Evolutionary conservation across 2,329 filamentous ascomycete species (phyloP), one percentile per base, ranked within the genome.

Genomic region (Diaporthe citrichinensis): DNA sequence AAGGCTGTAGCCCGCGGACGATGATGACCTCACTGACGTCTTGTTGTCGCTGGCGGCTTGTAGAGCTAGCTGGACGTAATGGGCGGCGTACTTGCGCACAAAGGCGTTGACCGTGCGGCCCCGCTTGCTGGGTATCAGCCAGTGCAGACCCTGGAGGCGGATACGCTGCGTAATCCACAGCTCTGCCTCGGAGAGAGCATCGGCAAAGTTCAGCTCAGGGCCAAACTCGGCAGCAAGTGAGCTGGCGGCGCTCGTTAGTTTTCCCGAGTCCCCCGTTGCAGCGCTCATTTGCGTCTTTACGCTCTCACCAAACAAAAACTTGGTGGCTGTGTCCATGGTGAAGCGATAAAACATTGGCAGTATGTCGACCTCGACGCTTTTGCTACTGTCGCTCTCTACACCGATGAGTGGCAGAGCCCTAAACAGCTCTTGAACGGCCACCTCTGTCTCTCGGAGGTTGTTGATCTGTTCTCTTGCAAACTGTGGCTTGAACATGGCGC

Each of bases 101-200:
- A 90, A 94, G n/a, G 87, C 88, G 78, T 91, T 88, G 20, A 94
- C 89, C 23, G 87, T 85, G 36, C 89, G 87, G 68, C 94, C 92
- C 2, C 90, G 89, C 71, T 90, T 85, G 2, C 91, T 83, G 51
- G 85, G 83, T 23, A 86, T 80, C 6, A 88, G 78, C 85, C 86
- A 88, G 79, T 87, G 87, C 65, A 85, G 80, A 65, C 83, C 84
- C 12, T 82, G 83, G 14, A 87, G 79, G 2, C 84, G 83, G 20
- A 83, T 92, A 79, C 94, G 94, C 20, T 87, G 84, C 74, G 86
- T 81, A 86, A 81, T 86, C 86, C 68, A 85, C 85, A 80, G 88
- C 85, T 79, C 83, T 25, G 84, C 79, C 34, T 61, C 34, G 10
- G 57, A 61, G 15, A 61, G 34, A 10, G 34, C 57, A 61, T 61